Percentiles rank a stretch among this genome's conserved stretches.
Evolutionary conservation across 441 rosid species (phyloP).

Genomic region (Cnidoscolus chayamansa): DNA sequence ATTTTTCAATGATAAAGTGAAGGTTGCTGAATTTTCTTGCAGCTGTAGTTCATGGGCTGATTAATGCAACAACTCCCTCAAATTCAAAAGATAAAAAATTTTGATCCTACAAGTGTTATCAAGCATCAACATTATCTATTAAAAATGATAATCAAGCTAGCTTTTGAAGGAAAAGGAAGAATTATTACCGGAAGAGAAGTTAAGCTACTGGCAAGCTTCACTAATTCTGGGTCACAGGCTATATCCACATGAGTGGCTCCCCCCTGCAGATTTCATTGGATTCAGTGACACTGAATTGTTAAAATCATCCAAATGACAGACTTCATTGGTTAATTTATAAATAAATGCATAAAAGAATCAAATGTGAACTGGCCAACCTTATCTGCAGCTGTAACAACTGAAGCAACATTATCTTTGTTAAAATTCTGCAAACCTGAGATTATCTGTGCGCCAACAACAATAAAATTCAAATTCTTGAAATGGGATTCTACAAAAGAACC

Average conservation of each 20-base stretch:
- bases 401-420: conserved; percentile 50
- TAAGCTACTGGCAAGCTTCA: conserved; percentile 47
- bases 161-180: conserved; percentile 6
- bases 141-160: no score
- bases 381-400: conserved; percentile 60
- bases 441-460: conserved; percentile 31
- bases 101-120: not conserved
- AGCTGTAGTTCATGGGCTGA: no score
- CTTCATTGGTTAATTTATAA: no score
- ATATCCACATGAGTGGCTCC: conserved; percentile 72
- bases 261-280: conserved; percentile 34
- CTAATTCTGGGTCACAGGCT: conserved; percentile 61
- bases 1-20: no score
- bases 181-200: conserved; percentile 55
- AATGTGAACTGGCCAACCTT: conserved; percentile 36
- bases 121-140: no score
- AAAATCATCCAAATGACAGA: not conserved
- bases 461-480: not conserved
- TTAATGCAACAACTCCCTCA: not conserved
- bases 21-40: no score
- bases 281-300: not conserved
- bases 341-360: no score
- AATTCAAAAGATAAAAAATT: not conserved
- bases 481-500: not conserved
- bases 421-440: conserved; percentile 59